Base-by-base conservation (phyloP, 257 asterid species). In the Solanum sparsipilum region DNA sequence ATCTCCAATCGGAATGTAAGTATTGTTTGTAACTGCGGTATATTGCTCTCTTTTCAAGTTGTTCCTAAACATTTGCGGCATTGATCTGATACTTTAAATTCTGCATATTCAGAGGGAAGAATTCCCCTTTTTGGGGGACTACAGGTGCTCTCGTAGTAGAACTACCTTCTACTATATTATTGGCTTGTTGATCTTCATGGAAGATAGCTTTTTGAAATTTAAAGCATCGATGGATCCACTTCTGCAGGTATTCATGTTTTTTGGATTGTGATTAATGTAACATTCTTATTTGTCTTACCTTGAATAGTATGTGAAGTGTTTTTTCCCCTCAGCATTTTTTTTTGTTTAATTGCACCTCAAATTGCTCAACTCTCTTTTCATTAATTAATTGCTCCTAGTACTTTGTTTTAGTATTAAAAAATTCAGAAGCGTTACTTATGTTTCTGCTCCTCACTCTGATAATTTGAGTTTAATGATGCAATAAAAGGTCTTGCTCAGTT, bases 141-240 rank as follows among this genome's bases (percentile, higher is more conserved):
- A 93, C 87, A 91, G 95, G 91, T 93, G 98, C 95, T 96, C 98
- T 81, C 93, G 96, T 78, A 95, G 99, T 93, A 94, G 99, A 89
- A 96, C 99, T 84, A 94, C 96, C 60, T 95, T 97, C 91, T 97
- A 96, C 90, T 97, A 93, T 92, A 96, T 94, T 48, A 93, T 97
- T 89, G 98, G 99, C 87, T 94, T 96, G 94, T 90, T 97, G 89
- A 96, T 97, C 90, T 97, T 95, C 92, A 93, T 93, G 92, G 99
- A 96, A 91, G 99, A 97, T 91, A 97, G 94, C 88, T 91, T 94
- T 6, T 79, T 91, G 90, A 93, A 94, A 89, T 97, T 97, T 90
- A 97, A 96, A 94, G 91, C 98, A 88, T 96, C 99, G 39, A 95
- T 97, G 99, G 98, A 94, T 89, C 98, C 98, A 90, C 93, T 96